Base-by-base conservation (phyloP, 2,329 filamentous ascomycete genomes). In the Xylariaceae sp. region DNA sequence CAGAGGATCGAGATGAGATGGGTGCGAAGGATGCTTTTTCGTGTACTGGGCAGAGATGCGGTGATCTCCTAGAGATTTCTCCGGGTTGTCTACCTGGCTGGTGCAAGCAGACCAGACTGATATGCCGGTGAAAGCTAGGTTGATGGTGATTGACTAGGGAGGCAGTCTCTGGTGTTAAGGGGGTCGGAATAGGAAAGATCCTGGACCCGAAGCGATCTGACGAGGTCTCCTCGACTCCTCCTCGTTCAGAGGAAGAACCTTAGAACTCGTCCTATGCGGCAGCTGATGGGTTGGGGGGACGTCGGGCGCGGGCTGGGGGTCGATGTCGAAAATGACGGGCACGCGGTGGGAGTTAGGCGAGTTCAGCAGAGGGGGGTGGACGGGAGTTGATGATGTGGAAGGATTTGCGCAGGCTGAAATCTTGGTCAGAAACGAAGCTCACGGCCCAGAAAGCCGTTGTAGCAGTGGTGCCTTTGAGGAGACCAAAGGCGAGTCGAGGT, bases 161-260 rank as follows among this genome's bases (percentile, higher is more conserved):
- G 22, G 22, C 22, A 27, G 4, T 27, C 22, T 27, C 55, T 66
- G 59, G 71, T 86, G 76, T 90, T 97, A 97, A 71, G 94, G 94
- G 74, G 94, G 94, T 83, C 89, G 89, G 80, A 94, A 96, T 75
- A 85, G 87, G 78, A 91, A 95, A 76, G 86, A 87, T 79, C 89
- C 88, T 81, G 89, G 87, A 85, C 86, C 89, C 81, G 88, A 81
- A 80, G 80, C 86, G 81, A 86, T 85, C 83, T 88, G 89, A 86
- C 90, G 87, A 90, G 89, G 89, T 87, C 90, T 92, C 87, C 87
- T 90, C 88, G 90, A 96, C 90, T 94, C 94, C 95, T 92, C 94
- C 94, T 91, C 92, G 74, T 77, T 78, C 78, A 94, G 92, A 96
- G 91, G 92, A 97, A 97, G 92, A 95, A 91, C 87, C 88, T 85